Evolutionary conservation across 768 basidiomycete species (phyloP), one percentile per base, ranked within the genome.

Genomic region (Lactarius hatsudake): DNA sequence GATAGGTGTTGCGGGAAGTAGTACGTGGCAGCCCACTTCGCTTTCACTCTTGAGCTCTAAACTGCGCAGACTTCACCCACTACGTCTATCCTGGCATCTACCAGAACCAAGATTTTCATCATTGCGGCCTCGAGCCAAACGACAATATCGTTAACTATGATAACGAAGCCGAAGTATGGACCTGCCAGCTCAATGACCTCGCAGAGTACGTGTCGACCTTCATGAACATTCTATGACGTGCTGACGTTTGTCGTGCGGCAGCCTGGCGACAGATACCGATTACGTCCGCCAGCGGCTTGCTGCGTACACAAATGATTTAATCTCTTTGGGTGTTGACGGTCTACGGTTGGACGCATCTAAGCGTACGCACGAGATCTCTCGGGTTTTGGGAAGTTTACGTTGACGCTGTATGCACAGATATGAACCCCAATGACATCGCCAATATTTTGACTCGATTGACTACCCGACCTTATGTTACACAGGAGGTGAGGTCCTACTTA

Each of bases 331-430:
- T 1, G 81, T 85, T 0, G 85, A 87, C 67, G 87, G 87, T 0
- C 76, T 88, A 34, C 80, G 87, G 1, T 75, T 89, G 26, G 88
- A 90, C 72, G 86, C 87, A 20, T 80, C 86, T 0, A 90, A 90
- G 77, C 81, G 87, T 87, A 70, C 64, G 80, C 60, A 9, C 34
- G 12, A 5, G 8, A 8, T 36, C 26, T 42, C 28, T 26, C 5
- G 23, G 10, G 30, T 42, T 58, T n/a, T 42, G 38, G 32, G 3
- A 28, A 17, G 51, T 53, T 26, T 32, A 26, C 7, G 45, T 58
- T 63, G 61, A 54, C 60, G 34, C 18, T 32, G n/a, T 32, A 15
- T 34, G 18, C 1, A 18, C 69, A 89, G 87, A 87, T 67, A 87
- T 90, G 1, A 72, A 82, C 2, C 75, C 82, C 0, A 72, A 65